Conservation (phyloP, 2,329 filamentous ascomycete genomes). For the Venturia asperata region DNA sequence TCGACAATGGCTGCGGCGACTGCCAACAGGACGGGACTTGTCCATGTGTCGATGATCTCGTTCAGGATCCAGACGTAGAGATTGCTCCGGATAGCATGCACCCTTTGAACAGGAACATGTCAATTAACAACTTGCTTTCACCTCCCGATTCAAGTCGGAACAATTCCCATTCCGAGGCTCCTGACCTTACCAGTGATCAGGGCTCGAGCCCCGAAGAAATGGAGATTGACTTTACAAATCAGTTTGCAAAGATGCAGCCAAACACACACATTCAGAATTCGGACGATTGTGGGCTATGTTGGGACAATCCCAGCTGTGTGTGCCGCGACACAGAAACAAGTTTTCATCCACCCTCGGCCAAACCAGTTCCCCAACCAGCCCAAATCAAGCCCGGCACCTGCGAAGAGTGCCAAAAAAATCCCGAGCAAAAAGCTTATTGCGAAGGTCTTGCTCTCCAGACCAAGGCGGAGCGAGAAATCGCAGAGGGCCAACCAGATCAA, state of each 20-base stretch:
- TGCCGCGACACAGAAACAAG: slow-evolving; percentile 14
- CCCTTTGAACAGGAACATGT: not conserved
- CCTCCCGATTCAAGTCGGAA: slow-evolving; percentile 7
- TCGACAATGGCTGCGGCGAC: slow-evolving; percentile 17
- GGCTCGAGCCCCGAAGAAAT: slow-evolving; percentile 17
- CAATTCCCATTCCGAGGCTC: slow-evolving; percentile 12
- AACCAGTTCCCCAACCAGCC: slow-evolving; percentile 4
- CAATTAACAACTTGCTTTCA: slow-evolving; percentile 19
- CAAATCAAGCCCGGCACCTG: slow-evolving; percentile 20
- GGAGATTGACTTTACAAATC: slow-evolving; percentile 19
- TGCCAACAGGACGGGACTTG: slow-evolving; percentile 19
- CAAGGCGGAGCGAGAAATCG: not conserved
- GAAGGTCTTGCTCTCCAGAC: slow-evolving; percentile 8
- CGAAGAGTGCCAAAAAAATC: slow-evolving; percentile 18
- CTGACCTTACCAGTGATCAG: slow-evolving; percentile 13
- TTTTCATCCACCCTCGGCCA: not conserved
- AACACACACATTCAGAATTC: slow-evolving; percentile 3
- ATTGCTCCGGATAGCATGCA: not conserved
- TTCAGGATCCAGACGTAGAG: slow-evolving; percentile 1
- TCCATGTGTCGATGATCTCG: slow-evolving; percentile 19
- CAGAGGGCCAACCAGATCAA: slow-evolving; percentile 4
- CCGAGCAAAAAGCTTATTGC: slow-evolving; percentile 19
- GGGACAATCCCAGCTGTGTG: slow-evolving; percentile 12
- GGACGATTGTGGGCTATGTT: slow-evolving; percentile 13
- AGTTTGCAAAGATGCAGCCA: not conserved